phyloP scores from a whole-genome alignment of 2,329 filamentous ascomycete genomes.

The Penicillium sp. region DNA sequence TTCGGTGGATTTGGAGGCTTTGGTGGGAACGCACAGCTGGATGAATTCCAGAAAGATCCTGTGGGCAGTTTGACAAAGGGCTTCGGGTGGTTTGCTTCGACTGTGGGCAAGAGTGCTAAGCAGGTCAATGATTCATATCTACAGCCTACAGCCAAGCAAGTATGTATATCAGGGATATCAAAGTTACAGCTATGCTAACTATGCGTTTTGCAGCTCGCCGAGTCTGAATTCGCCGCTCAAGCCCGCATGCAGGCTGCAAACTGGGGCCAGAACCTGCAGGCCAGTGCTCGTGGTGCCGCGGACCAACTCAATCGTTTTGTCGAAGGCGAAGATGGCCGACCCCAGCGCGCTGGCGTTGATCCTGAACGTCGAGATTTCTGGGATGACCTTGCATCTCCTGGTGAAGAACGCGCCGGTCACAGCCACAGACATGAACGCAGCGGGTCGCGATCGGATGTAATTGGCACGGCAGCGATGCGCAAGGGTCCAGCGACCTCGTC shows the following conservation, averaged over 20 bases:
- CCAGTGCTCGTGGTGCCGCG: constrained; percentile 67
- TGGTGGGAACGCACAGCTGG: constrained; percentile 60
- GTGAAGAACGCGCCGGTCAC: neutral
- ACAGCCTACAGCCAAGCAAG: constrained; percentile 85
- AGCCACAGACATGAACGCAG: constrained; percentile 19
- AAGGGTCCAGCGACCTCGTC: constrained; percentile 34
- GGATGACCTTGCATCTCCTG: constrained; percentile 77
- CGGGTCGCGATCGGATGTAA: constrained; percentile 45
- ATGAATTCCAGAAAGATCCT: constrained; percentile 88
- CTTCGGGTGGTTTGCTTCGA: constrained; percentile 88
- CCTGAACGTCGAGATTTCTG: constrained; percentile 77
- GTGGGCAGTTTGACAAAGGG: constrained; percentile 83
- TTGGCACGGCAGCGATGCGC: constrained; percentile 63
- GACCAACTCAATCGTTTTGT: constrained; percentile 83
- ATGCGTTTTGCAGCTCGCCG: constrained; percentile 58
- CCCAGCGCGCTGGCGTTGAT: constrained; percentile 50
- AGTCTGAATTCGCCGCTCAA: constrained; percentile 72
- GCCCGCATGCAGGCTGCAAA: constrained; percentile 54
- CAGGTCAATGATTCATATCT: constrained; percentile 87
- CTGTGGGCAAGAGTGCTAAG: constrained; percentile 85
- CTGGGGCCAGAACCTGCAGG: constrained; percentile 58
- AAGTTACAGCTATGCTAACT: neutral
- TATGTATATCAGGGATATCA: constrained; percentile 34
- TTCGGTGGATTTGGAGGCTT: constrained; percentile 25
- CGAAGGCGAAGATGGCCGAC: constrained; percentile 58